Base-by-base conservation (phyloP, 1,284 basidiomycete species). In the Trametes sp. region DNA sequence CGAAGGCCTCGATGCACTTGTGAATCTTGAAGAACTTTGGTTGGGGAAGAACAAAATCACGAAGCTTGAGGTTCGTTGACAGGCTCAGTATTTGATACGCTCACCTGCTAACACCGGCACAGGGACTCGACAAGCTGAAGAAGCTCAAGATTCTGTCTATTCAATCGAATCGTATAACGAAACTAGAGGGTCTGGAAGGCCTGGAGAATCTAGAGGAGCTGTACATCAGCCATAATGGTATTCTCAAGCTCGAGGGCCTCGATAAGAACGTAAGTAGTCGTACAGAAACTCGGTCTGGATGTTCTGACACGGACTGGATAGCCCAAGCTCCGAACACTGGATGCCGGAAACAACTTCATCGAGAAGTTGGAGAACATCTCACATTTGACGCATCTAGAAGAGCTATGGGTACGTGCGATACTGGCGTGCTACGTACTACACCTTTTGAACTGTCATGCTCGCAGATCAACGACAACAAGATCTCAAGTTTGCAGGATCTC, bases 31-130 rank as follows among this genome's bases (percentile, higher is more conserved):
- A 67, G 96, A 98, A 70, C 81, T 99, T 1, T 99, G 97, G 96
- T 78, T 98, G 4, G 97, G 97, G 11, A 99, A 99, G 82, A 99
- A 99, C 77, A 98, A 98, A 80, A 95, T 99, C 65, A 79, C 90
- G 4, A 89, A 87, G 74, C 82, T 99, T 1, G 91, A 97, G 81
- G 94, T 92, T 63, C 38, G 59, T 66, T 19, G 28, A 41, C 23
- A 41, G 23, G 49, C 1, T 28, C 23, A 19, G 21, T 28, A 14
- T 24, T 53, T 33, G 42, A 14, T 56, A 14, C 14, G 42, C 49
- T 23, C 9, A 54, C 57, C 8, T n/a, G 41, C 44, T 71, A 35
- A 57, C 64, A 64, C 38, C 63, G 45, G 8, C 21, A 19, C 41
- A 86, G 84, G 84, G 88, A 66, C 78, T 98, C 36, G 80, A 79